phyloP scores from a whole-genome alignment of 2,329 filamentous ascomycete species.

The Huntiella moniliformis region DNA sequence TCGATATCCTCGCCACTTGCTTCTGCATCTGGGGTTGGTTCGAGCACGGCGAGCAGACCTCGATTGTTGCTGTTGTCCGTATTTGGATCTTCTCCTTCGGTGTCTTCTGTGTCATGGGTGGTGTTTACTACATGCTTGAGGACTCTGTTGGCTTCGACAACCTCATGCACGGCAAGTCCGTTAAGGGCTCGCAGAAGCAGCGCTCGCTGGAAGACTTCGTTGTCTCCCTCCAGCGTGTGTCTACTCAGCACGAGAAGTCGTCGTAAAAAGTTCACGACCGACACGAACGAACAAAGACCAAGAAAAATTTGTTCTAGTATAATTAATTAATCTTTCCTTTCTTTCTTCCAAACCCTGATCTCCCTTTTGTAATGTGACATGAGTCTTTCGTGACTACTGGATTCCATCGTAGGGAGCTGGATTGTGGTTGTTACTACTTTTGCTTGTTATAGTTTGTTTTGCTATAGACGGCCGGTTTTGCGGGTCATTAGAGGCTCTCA shows the following conservation, averaged over 20 bases:
- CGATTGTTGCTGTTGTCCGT: slow-evolving; percentile 69
- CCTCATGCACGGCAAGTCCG: slow-evolving; percentile 78
- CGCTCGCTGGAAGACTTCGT: slow-evolving; percentile 79
- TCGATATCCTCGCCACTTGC: slow-evolving; percentile 68
- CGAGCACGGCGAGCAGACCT: slow-evolving; percentile 42
- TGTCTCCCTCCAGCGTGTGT: slow-evolving; percentile 75
- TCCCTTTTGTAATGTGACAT: too few species aligned
- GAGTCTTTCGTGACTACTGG: too few species aligned
- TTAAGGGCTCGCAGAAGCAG: slow-evolving; percentile 67
- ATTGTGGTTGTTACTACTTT: too few species aligned
- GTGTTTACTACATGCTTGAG: slow-evolving; percentile 58
- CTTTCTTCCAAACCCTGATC: too few species aligned
- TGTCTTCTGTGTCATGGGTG: slow-evolving; percentile 68
- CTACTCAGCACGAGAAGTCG: slow-evolving; percentile 80
- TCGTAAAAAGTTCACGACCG: slow-evolving; percentile 29
- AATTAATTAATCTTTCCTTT: too few species aligned
- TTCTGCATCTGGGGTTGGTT: slow-evolving; percentile 81
- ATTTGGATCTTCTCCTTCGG: slow-evolving; percentile 86
- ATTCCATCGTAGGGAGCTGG: too few species aligned
- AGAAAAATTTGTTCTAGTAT: too few species aligned
- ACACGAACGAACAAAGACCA: too few species aligned
- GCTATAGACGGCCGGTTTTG: too few species aligned
- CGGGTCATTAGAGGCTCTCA: too few species aligned
- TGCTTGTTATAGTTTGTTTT: too few species aligned
- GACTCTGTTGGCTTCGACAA: slow-evolving; percentile 71